Percentiles rank a stretch among this genome's conserved stretches.
These are phyloP conservation scores for Bonia amplexicaulis DNA, from an alignment of 176 grass and related monocot species.

Conservation along the genomic window DNA sequence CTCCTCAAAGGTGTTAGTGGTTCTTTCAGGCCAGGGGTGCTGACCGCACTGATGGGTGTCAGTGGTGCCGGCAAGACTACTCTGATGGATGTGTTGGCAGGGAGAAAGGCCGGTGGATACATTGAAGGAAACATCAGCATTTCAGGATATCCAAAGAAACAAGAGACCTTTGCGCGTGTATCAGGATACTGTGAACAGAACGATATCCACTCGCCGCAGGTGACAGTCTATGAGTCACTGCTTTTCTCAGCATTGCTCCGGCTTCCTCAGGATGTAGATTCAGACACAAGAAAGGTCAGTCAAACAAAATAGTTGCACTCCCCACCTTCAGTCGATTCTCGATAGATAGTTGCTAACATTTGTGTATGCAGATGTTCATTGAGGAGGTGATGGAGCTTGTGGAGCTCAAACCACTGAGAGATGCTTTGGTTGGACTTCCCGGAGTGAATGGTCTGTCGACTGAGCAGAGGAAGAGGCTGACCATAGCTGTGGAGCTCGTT, in stretches of 20 bases:
- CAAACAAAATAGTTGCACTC: background rate
- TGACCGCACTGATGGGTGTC: conserved; percentile 90
- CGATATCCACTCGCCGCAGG: conserved; percentile 88
- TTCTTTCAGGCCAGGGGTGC: conserved; percentile 88
- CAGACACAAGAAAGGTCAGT: conserved; percentile 60
- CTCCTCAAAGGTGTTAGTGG: conserved; percentile 87
- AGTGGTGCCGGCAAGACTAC: conserved; percentile 96
- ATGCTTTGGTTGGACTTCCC: conserved; percentile 68
- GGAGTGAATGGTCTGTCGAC: conserved; percentile 83
- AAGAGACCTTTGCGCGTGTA: conserved; percentile 90
- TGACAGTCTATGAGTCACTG: conserved; percentile 79
- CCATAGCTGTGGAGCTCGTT: conserved; percentile 86
- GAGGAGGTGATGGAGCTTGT: conserved; percentile 93
- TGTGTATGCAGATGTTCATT: conserved; percentile 58
- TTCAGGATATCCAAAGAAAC: conserved; percentile 85
- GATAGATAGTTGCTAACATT: conserved; percentile 20
- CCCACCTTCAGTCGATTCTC: background rate
- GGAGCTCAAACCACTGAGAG: conserved; percentile 62
- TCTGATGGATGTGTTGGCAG: conserved; percentile 93
- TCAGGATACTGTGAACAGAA: conserved; percentile 92
- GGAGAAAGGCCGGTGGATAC: conserved; percentile 88
- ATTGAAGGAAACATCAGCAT: conserved; percentile 76
- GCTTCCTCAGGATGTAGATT: conserved; percentile 68
- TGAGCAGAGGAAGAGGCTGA: conserved; percentile 85
- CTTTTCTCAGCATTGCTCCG: conserved; percentile 93